Conservation (phyloP, 805 yeast genomes). For the Gaillardinia entomophila region DNA sequence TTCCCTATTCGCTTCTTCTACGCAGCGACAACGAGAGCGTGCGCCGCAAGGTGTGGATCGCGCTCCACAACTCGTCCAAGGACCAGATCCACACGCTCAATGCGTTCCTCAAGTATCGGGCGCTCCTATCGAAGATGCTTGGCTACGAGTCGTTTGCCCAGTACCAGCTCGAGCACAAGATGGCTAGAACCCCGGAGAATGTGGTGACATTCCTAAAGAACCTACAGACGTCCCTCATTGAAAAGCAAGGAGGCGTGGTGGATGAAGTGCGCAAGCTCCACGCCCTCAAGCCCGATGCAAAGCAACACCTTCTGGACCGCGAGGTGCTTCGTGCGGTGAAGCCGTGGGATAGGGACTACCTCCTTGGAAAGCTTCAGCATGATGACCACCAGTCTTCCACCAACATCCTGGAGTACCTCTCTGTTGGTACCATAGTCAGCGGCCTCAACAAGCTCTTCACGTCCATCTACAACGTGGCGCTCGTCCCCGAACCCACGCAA, state of each 20-base stretch:
- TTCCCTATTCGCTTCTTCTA: constrained; percentile 61
- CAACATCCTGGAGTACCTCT: constrained; percentile 65
- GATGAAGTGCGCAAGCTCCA: constrained; percentile 52
- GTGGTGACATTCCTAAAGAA: constrained; percentile 65
- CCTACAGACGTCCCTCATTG: constrained; percentile 45
- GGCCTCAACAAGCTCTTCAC: constrained; percentile 73
- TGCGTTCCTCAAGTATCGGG: constrained; percentile 58
- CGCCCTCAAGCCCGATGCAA: constrained; percentile 16
- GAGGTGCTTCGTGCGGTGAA: constrained; percentile 45
- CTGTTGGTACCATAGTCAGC: constrained; percentile 79
- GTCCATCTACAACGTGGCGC: constrained; percentile 67
- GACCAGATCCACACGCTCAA: constrained; percentile 59
- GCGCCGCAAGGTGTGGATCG: constrained; percentile 69
- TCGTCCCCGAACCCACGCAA: constrained; percentile 58
- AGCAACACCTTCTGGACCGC: constrained; percentile 12
- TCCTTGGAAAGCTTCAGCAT: constrained; percentile 20
- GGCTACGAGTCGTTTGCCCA: constrained; percentile 67
- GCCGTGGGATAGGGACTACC: constrained; percentile 91
- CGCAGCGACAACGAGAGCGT: constrained; percentile 50
- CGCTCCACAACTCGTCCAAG: constrained; percentile 58
- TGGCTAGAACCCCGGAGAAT: constrained; percentile 78
- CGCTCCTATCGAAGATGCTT: constrained; percentile 64
- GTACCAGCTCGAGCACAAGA: constrained; percentile 81
- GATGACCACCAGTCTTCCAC: constrained; percentile 25
- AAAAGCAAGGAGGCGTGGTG: constrained; percentile 37